Evolutionary conservation across 208 protist genomes (phyloP).

Genomic region (Trypanosoma scelopori): DNA sequence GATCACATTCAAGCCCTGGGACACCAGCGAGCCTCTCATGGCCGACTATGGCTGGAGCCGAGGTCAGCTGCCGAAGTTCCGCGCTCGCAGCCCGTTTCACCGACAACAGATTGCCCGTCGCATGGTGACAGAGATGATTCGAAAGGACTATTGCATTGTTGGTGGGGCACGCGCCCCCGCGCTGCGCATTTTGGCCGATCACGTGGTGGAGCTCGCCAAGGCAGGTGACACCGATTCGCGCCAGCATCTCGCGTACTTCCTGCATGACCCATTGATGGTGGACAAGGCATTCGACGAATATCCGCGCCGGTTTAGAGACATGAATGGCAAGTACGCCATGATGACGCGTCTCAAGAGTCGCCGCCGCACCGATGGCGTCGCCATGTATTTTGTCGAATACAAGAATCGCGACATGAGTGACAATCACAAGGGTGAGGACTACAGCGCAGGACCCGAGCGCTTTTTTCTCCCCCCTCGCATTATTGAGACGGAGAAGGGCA

Average conservation of each 20-base stretch:
- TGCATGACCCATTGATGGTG: conserved; percentile 88
- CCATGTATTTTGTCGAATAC: conserved; percentile 92
- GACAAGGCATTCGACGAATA: conserved; percentile 93
- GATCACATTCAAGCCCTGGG: conserved; percentile 70
- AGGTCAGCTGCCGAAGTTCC: conserved; percentile 83
- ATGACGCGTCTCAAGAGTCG: conserved; percentile 81
- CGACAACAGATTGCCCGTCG: conserved; percentile 84
- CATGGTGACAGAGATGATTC: conserved; percentile 91
- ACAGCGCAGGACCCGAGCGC: conserved; percentile 73
- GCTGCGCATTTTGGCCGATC: conserved; percentile 84
- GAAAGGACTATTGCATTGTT: conserved; percentile 89
- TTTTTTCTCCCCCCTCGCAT: conserved; percentile 90
- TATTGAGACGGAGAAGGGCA: conserved; percentile 87
- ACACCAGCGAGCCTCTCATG: conserved; percentile 77
- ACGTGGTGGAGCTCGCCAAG: conserved; percentile 89
- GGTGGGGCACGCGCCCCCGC: conserved; percentile 81
- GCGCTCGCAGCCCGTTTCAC: conserved; percentile 80
- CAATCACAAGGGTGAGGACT: conserved; percentile 91
- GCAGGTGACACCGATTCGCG: conserved; percentile 86
- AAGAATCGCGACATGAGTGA: conserved; percentile 89
- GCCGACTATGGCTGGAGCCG: conserved; percentile 84
- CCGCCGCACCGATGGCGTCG: conserved; percentile 64
- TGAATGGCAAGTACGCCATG: conserved; percentile 86
- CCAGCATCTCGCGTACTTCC: conserved; percentile 88
- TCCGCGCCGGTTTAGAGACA: conserved; percentile 79